phyloP scores from a whole-genome alignment of 768 basidiomycete species.

The Mycena filopes region DNA sequence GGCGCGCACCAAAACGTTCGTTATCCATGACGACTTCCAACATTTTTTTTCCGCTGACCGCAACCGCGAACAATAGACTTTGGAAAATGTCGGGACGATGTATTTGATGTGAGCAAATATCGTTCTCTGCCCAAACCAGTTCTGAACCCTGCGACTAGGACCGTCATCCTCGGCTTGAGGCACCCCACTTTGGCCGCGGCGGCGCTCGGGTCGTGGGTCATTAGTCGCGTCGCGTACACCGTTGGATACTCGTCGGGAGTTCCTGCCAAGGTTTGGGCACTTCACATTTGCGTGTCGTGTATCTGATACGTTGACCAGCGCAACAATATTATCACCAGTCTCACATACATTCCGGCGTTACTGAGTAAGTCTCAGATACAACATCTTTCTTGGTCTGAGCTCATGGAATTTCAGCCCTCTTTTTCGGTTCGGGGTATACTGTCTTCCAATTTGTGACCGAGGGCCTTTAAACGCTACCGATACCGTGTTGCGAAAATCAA shows the following conservation, averaged over 20 bases:
- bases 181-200: constrained; percentile 54
- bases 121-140: not conserved
- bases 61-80: constrained; percentile 23
- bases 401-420: constrained; percentile 9
- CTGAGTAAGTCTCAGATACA: constrained; percentile 2
- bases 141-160: constrained; percentile 39
- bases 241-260: constrained; percentile 56
- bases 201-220: constrained; percentile 51
- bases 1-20: constrained; percentile 19
- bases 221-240: constrained; percentile 57
- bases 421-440: constrained; percentile 22
- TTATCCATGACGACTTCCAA: not conserved
- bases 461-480: constrained; percentile 10
- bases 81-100: constrained; percentile 20
- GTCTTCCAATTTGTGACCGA: constrained; percentile 12
- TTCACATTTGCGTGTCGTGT: not conserved
- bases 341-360: constrained; percentile 1
- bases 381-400: not conserved
- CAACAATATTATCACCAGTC: not conserved
- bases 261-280: constrained; percentile 49
- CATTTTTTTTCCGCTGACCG: not conserved
- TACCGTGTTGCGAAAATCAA: no score
- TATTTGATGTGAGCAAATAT: constrained; percentile 20
- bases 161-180: constrained; percentile 51
- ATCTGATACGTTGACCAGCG: constrained; percentile 9